phyloP scores from a whole-genome alignment of 768 basidiomycete species.

The Leccinellum rugosiceps region DNA sequence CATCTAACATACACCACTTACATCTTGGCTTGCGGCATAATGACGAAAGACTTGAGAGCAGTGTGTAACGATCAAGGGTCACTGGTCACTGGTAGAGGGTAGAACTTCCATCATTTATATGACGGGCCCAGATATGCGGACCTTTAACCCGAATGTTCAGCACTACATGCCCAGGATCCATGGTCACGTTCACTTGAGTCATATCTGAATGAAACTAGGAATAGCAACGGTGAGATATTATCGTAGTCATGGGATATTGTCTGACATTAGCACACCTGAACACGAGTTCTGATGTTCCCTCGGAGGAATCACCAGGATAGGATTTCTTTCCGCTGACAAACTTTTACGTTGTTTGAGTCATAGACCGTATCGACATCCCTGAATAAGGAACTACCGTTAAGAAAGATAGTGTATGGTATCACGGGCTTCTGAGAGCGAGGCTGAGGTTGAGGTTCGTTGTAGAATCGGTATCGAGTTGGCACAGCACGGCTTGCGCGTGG shows the following conservation, averaged over 20 bases:
- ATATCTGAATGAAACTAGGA: constrained; percentile 2
- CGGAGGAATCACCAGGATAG: background rate
- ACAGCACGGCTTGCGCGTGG: constrained; percentile 12
- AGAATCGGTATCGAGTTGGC: constrained; percentile 41
- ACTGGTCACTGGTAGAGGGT: background rate
- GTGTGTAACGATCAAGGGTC: background rate
- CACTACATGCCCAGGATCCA: background rate
- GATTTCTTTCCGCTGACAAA: background rate
- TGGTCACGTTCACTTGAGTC: constrained; percentile 11
- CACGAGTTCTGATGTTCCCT: background rate
- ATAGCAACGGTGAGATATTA: constrained; percentile 11
- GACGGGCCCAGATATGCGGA: constrained; percentile 1
- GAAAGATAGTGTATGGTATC: constrained; percentile 59
- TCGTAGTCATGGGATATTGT: constrained; percentile 14
- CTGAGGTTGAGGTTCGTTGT: constrained; percentile 62
- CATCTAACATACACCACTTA: constrained; percentile 26
- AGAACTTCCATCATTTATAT: background rate
- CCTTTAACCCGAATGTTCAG: constrained; percentile 1
- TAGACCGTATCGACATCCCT: background rate
- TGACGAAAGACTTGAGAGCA: background rate
- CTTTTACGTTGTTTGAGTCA: background rate
- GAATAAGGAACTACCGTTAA: constrained; percentile 37
- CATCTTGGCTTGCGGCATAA: constrained; percentile 50
- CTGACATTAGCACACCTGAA: constrained; percentile 3
- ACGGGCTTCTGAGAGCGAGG: constrained; percentile 65